These are phyloP conservation scores for Phylloporus arenicola DNA, from an alignment of 768 basidiomycete species.

Conservation along the genomic window DNA sequence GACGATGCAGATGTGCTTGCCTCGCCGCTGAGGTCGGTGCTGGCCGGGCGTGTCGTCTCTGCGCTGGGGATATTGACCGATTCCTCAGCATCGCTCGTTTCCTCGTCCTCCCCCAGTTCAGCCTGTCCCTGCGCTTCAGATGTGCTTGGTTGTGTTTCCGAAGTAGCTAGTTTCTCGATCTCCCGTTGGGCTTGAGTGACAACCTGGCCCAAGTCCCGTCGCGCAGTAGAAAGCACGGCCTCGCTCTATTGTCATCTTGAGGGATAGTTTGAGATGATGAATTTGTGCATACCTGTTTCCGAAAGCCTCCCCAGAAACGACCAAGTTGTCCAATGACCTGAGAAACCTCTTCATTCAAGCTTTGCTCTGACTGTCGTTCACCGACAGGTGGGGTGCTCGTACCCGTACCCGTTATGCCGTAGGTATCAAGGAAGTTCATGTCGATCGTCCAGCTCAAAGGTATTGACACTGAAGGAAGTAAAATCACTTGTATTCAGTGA, in stretches of 20 bases:
- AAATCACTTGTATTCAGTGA: too few relatives aligned
- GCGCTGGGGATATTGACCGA: slow-evolving; percentile 25
- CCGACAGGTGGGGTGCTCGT: slow-evolving; percentile 43
- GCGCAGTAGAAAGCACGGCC: slow-evolving; percentile 58
- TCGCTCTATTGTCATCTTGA: slow-evolving; percentile 49
- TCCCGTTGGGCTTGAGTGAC: slow-evolving; percentile 79
- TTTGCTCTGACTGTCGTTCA: slow-evolving; percentile 41
- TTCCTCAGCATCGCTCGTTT: slow-evolving; percentile 23
- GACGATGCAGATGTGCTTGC: slow-evolving; percentile 10
- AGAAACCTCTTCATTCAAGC: slow-evolving; percentile 80
- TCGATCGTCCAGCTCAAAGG: not conserved
- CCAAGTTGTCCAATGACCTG: slow-evolving; percentile 86
- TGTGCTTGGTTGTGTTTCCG: slow-evolving; percentile 23
- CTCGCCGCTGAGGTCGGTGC: slow-evolving; percentile 14
- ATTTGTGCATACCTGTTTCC: slow-evolving; percentile 66
- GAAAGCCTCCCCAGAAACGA: slow-evolving; percentile 86
- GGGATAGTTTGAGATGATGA: not conserved
- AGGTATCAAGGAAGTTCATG: slow-evolving; percentile 76
- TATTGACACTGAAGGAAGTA: too few relatives aligned
- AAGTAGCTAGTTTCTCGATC: slow-evolving; percentile 51
- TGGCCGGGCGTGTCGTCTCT: slow-evolving; percentile 15
- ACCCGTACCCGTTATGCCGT: slow-evolving; percentile 46
- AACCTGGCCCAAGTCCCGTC: slow-evolving; percentile 66
- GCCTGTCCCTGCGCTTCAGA: slow-evolving; percentile 1
- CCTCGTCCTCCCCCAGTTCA: slow-evolving; percentile 15